These are phyloP conservation scores for Xylariaceae sp. DNA, from an alignment of 2,329 filamentous ascomycete genomes.

Conservation along the genomic window DNA sequence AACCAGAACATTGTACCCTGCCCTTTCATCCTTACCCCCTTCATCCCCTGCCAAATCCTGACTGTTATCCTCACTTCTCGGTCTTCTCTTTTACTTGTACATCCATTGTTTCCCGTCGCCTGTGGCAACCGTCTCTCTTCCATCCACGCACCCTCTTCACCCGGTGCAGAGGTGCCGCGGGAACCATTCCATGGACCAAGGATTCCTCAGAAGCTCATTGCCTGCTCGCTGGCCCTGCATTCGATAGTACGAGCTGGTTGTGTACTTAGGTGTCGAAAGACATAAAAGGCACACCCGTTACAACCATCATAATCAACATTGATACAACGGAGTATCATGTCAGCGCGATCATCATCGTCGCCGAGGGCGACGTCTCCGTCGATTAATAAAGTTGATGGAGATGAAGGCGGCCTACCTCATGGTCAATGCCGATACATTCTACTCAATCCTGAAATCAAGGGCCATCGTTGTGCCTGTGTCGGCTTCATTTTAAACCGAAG, in stretches of 20 bases:
- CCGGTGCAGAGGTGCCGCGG: constrained; percentile 17
- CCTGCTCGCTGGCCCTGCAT: constrained; percentile 23
- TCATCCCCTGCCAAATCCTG: not conserved
- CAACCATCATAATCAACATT: not conserved
- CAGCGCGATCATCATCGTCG: constrained; percentile 26
- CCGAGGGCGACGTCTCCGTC: constrained; percentile 23
- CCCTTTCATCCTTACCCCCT: not conserved
- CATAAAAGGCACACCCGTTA: constrained; percentile 1
- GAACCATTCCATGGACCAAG: constrained; percentile 31
- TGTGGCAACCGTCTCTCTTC: not conserved
- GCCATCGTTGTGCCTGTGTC: constrained; percentile 56
- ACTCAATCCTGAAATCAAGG: constrained; percentile 52
- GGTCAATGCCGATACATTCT: constrained; percentile 59
- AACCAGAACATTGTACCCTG: not conserved
- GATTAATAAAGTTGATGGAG: constrained; percentile 21
- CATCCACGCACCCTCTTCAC: constrained; percentile 2
- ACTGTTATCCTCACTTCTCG: not conserved
- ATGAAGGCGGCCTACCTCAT: constrained; percentile 48
- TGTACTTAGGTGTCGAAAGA: constrained; percentile 9
- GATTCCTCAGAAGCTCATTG: constrained; percentile 21
- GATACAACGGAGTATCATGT: constrained; percentile 19
- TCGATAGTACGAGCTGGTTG: constrained; percentile 25
- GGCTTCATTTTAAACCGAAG: constrained; percentile 51
- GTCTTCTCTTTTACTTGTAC: not conserved
- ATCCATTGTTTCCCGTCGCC: too few relatives aligned